A percentile compares a stretch with the other conserved stretches of the same genome.
Evolutionary conservation across 257 asterid genomes (phyloP).

Genomic region (Mitragyna speciosa): DNA sequence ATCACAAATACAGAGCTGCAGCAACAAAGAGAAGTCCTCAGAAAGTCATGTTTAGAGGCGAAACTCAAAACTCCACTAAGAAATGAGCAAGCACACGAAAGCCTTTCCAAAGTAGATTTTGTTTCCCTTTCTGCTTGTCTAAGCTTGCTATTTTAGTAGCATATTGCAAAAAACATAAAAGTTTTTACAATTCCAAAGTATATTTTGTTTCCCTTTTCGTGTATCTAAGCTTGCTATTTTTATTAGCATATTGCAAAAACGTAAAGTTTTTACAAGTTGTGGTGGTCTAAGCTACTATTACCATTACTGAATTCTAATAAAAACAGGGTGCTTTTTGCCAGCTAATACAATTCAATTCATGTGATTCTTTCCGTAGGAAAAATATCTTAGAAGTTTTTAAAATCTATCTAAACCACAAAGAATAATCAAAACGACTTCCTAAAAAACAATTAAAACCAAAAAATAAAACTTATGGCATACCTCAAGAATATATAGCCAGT

Average conservation of each 20-base stretch:
- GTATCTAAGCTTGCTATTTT: not conserved
- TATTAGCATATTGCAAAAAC: not conserved
- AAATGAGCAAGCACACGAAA: not conserved
- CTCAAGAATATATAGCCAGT: slow-evolving; percentile 92
- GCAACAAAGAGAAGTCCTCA: not conserved
- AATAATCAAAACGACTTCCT: no score
- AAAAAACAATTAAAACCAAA: not conserved
- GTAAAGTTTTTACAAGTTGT: not conserved
- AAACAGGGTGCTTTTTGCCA: not conserved
- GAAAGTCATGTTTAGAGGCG: not conserved
- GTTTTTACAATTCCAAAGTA: not conserved
- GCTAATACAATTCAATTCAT: not conserved
- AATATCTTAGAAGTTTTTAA: not conserved
- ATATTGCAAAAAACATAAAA: not conserved
- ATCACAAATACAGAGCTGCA: not conserved
- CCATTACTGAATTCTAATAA: not conserved
- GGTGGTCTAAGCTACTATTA: not conserved
- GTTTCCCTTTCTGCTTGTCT: not conserved
- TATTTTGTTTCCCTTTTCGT: not conserved
- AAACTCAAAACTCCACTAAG: not conserved
- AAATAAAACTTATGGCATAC: slow-evolving; percentile 29
- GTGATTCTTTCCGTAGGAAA: not conserved
- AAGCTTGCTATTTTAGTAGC: not conserved
- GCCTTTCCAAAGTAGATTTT: not conserved
- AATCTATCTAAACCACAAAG: not conserved